These are phyloP conservation scores for Eutrema japonicum DNA, from an alignment of 345 rosid genomes.

Conservation along the genomic window DNA sequence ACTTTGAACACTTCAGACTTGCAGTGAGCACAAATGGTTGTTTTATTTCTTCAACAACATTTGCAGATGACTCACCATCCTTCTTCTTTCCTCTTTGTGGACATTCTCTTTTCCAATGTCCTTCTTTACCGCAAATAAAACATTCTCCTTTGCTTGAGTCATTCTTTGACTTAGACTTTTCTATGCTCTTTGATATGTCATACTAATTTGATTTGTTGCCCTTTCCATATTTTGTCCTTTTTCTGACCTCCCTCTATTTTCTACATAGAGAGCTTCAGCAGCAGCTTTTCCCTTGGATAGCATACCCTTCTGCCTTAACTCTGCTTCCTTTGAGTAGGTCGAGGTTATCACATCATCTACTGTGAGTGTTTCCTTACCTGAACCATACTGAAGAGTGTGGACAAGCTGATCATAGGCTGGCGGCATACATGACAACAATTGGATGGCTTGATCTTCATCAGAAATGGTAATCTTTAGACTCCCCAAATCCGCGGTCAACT, in stretches of 20 bases:
- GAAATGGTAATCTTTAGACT: not conserved
- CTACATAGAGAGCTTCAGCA: too few species aligned
- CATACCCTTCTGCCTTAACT: not conserved
- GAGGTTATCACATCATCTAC: not conserved
- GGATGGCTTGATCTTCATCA: not conserved
- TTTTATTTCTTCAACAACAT: not conserved
- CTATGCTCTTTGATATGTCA: too few species aligned
- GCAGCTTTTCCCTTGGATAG: not conserved
- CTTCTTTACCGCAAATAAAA: too few species aligned
- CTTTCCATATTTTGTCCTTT: too few species aligned
- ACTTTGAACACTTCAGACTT: not conserved
- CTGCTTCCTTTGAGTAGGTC: not conserved
- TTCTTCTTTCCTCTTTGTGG: too few species aligned
- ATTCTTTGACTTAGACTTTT: too few species aligned
- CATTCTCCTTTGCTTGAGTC: too few species aligned
- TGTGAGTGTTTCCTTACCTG: not conserved
- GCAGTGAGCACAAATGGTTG: not conserved
- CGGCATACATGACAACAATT: not conserved
- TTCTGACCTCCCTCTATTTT: too few species aligned
- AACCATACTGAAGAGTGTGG: not conserved
- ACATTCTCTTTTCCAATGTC: too few species aligned
- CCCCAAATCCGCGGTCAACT: not conserved
- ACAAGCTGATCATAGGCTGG: not conserved
- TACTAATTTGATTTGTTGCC: fast-evolving
- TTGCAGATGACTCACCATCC: not conserved